phyloP scores from a whole-genome alignment of 2,329 filamentous ascomycete species.

The Calonectria naviculata region DNA sequence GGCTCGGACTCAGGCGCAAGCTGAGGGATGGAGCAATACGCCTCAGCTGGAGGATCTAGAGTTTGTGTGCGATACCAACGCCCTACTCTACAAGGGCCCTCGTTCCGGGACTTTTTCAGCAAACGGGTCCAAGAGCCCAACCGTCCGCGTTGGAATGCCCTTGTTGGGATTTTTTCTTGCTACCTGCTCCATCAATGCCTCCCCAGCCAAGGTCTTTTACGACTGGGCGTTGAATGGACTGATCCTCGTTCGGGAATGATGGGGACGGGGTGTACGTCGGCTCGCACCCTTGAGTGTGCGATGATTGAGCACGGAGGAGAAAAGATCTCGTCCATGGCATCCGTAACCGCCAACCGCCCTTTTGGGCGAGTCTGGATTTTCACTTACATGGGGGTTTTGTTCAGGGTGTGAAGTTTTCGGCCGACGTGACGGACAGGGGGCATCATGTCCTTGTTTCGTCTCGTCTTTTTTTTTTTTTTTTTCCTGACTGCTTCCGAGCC shows the following conservation, averaged over 20 bases:
- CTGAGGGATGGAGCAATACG: slow-evolving; percentile 14
- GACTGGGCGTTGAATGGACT: slow-evolving; percentile 24
- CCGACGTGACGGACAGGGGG: slow-evolving; percentile 13
- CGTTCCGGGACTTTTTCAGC: slow-evolving; percentile 19
- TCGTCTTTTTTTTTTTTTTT: not conserved
- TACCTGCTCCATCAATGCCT: not conserved
- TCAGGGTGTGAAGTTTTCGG: slow-evolving; percentile 16
- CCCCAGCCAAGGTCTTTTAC: not conserved
- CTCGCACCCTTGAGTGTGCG: slow-evolving; percentile 12
- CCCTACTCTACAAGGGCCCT: slow-evolving; percentile 16
- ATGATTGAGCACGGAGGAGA: slow-evolving; percentile 15
- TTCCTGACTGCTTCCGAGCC: not conserved
- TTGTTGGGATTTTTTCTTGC: not conserved
- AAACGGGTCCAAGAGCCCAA: slow-evolving; percentile 5
- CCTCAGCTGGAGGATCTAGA: slow-evolving; percentile 14
- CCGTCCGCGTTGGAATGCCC: not conserved
- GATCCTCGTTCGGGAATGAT: slow-evolving; percentile 20
- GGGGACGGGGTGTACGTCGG: slow-evolving; percentile 22
- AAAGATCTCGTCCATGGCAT: not conserved
- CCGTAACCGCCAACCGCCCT: not conserved
- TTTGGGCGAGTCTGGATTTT: not conserved
- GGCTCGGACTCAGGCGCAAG: slow-evolving; percentile 19
- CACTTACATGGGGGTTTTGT: slow-evolving; percentile 7
- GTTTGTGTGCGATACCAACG: slow-evolving; percentile 23
- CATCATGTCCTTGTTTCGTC: slow-evolving; percentile 8